Conservation (phyloP, 2,329 filamentous ascomycete genomes). For the Pseudocercospora crystallina region DNA sequence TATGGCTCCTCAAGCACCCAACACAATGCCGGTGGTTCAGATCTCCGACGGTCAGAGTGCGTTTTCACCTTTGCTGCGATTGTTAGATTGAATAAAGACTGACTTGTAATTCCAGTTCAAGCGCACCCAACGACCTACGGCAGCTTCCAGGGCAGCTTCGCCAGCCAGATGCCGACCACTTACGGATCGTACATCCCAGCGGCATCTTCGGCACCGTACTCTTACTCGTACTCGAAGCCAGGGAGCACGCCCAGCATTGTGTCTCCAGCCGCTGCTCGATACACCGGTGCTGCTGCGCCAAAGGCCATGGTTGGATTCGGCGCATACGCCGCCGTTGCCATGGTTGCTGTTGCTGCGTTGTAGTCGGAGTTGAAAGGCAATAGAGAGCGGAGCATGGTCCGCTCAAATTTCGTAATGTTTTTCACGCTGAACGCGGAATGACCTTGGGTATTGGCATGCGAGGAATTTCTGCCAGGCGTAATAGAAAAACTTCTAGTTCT, state of each 20-base stretch:
- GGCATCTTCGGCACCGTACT: background rate
- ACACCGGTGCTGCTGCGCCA: slow-evolving; percentile 12
- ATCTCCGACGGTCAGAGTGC: background rate
- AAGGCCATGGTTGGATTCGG: slow-evolving; percentile 8
- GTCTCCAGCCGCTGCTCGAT: background rate
- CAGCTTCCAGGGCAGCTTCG: background rate
- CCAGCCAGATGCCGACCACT: background rate
- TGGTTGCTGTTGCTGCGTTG: slow-evolving; percentile 11
- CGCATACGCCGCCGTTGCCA: slow-evolving; percentile 8
- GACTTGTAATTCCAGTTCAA: slow-evolving; percentile 2
- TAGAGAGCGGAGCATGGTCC: too few relatives aligned
- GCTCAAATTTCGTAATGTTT: too few relatives aligned
- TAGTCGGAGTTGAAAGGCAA: background rate
- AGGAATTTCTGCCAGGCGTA: too few relatives aligned
- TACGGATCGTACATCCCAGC: slow-evolving; percentile 7
- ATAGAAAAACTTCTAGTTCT: too few relatives aligned
- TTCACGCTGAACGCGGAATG: too few relatives aligned
- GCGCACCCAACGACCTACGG: background rate
- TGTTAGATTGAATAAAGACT: background rate
- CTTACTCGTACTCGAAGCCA: slow-evolving; percentile 8
- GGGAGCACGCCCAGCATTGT: slow-evolving; percentile 6
- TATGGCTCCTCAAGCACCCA: background rate
- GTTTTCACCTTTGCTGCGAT: background rate
- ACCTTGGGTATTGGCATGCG: too few relatives aligned
- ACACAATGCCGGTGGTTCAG: background rate